A percentile compares a stretch with the other conserved stretches of the same genome.
These are phyloP conservation scores for Tricholoma matsutake DNA, from an alignment of 768 basidiomycete genomes.

Conservation along the genomic window DNA sequence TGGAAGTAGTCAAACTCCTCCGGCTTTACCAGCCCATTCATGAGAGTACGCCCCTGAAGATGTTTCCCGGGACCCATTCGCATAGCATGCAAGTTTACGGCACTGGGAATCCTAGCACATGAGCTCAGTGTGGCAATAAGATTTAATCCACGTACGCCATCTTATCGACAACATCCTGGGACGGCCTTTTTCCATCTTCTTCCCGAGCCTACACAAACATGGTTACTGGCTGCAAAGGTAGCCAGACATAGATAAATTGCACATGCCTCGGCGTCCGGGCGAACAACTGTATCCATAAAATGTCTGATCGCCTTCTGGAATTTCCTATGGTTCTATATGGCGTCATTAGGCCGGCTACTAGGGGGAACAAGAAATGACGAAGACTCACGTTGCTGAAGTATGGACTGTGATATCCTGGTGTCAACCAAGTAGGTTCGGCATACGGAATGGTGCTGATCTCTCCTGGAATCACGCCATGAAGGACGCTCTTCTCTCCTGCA, in stretches of 20 bases:
- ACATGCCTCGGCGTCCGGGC: constrained; percentile 41
- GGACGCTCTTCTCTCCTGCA: constrained; percentile 51
- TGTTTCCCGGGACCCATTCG: constrained; percentile 93
- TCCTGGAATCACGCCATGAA: constrained; percentile 47
- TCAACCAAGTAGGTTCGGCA: constrained; percentile 76
- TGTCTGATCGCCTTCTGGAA: constrained; percentile 58
- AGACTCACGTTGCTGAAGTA: constrained; percentile 67
- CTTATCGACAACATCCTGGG: constrained; percentile 72
- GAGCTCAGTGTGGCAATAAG: not conserved
- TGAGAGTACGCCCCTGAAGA: constrained; percentile 75
- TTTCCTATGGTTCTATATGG: constrained; percentile 46
- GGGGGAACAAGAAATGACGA: not conserved
- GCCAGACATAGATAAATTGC: not conserved
- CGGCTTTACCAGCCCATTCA: constrained; percentile 78
- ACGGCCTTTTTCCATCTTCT: constrained; percentile 83
- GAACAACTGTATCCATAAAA: constrained; percentile 64
- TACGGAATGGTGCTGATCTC: constrained; percentile 69
- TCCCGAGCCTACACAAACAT: constrained; percentile 53
- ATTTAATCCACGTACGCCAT: constrained; percentile 69
- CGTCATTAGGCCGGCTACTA: not conserved
- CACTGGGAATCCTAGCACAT: constrained; percentile 33
- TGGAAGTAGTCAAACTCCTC: constrained; percentile 94
- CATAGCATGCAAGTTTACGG: constrained; percentile 82
- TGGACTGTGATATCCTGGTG: constrained; percentile 61
- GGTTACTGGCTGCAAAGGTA: not conserved